Conservation (phyloP, 176 grass and related monocot genomes). For the Pharus latifolius region DNA sequence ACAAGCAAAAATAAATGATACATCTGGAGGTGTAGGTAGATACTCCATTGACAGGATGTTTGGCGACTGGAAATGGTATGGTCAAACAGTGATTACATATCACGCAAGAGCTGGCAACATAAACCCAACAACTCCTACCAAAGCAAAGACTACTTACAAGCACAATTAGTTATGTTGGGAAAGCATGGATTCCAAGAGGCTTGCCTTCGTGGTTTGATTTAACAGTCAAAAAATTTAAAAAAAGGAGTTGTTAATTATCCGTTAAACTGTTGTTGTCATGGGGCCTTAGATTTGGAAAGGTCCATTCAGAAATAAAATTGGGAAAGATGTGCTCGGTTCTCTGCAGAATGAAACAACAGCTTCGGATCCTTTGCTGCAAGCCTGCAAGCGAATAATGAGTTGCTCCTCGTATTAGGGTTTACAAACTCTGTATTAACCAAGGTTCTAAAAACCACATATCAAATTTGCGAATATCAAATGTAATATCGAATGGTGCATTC, state of each 20-base stretch:
- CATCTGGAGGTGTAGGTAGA: neutral
- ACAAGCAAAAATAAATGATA: slow-evolving; percentile 7
- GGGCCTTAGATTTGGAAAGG: neutral
- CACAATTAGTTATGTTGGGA: neutral
- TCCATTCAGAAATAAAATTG: slow-evolving; percentile 7
- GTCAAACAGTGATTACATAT: neutral
- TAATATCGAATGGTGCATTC: no score
- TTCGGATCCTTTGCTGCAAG: neutral
- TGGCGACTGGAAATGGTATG: neutral
- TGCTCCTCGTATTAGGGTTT: no score
- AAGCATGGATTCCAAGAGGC: neutral
- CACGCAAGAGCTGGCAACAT: neutral
- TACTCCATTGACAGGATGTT: neutral
- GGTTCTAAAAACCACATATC: no score
- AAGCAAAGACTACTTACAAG: neutral
- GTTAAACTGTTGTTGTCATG: slow-evolving; percentile 20
- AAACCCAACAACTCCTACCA: slow-evolving; percentile 23
- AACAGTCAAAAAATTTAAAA: slow-evolving; percentile 42
- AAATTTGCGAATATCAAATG: no score
- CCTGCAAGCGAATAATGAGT: no score
- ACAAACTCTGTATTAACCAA: no score
- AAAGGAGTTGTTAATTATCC: neutral
- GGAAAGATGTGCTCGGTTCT: neutral
- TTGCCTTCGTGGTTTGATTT: slow-evolving; percentile 14
- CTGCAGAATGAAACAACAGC: neutral